Evolutionary conservation across 2,329 filamentous ascomycete genomes (phyloP), one percentile per base, ranked within the genome.

Genomic region (Rosellinia necatrix): DNA sequence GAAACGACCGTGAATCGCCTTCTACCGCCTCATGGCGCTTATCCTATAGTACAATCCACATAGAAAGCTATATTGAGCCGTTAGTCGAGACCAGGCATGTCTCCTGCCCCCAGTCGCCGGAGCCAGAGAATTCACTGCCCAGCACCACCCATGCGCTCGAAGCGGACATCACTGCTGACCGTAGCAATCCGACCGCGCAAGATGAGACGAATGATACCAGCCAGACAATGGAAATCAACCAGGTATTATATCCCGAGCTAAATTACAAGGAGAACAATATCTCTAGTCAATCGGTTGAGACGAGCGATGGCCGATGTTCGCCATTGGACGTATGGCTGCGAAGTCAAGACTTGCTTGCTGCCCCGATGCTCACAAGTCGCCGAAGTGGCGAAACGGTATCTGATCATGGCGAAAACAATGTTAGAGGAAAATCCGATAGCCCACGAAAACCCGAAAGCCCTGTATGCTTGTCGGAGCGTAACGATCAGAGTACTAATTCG

Each of bases 261-360:
- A 29, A 49, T 9, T 37, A 35, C n/a, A 41, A 54, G 47, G 42
- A 52, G 13, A 44, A 46, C 19, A 35, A 53, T n/a, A 34, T 37
- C 19, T 56, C 41, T 12, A 49, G 8, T 25, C 19, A 50, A 30
- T 53, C 51, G 8, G 30, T 60, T 15, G 59, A 65, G 35, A 58
- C 55, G 24, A 53, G 40, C 17, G 51, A 54, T 21, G 61, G 59
- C 25, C 59, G 59, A 17, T 55, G 63, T 51, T 71, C 68, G 4
- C 67, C 68, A 19, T 53, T 71, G 21, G 63, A 69, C 40, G 50
- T 69, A 22, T 71, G 69, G 69, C 50, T 71, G 37, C 59, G 68
- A 8, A 69, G 62, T 17, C 68, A 70, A 54, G 62, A 63, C 17
- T 40, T 67, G 10, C 65, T 66, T 22, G 54, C 56, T 10, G 41